These are phyloP conservation scores for Trichoderma simmonsii DNA, from an alignment of 2,329 filamentous ascomycete species.

Conservation along the genomic window DNA sequence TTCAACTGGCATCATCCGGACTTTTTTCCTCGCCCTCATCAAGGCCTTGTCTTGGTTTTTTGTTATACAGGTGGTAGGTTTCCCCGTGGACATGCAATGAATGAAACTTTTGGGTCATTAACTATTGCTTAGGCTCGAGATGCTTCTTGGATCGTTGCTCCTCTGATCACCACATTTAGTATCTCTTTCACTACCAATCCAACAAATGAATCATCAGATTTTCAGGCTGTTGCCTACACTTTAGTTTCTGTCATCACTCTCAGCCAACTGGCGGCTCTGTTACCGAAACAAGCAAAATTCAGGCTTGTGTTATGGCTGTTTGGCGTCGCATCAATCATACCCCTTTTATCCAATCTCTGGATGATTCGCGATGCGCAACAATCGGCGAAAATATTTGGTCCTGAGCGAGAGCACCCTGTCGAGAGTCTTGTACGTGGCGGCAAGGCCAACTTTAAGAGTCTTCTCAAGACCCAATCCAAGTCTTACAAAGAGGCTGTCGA, in stretches of 20 bases:
- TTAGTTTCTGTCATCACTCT: constrained; percentile 32
- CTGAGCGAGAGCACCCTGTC: constrained; percentile 33
- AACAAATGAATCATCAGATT: constrained; percentile 27
- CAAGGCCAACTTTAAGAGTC: constrained; percentile 28
- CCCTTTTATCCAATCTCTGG: constrained; percentile 30
- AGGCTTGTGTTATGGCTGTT: constrained; percentile 32
- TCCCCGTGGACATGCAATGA: neutral
- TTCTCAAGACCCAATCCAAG: constrained; percentile 38
- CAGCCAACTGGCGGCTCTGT: constrained; percentile 29
- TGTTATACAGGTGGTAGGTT: constrained; percentile 31
- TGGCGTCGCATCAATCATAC: constrained; percentile 29
- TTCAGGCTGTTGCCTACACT: constrained; percentile 28
- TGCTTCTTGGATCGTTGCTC: constrained; percentile 32
- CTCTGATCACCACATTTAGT: constrained; percentile 32
- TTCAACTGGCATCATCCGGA: constrained; percentile 15
- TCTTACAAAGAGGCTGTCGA: constrained; percentile 36
- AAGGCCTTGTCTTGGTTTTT: constrained; percentile 39
- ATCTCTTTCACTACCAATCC: constrained; percentile 31
- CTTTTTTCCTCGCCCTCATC: constrained; percentile 25
- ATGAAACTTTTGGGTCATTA: fast-evolving
- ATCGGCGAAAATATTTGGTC: constrained; percentile 15
- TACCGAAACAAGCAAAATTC: constrained; percentile 32
- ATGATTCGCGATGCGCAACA: constrained; percentile 24
- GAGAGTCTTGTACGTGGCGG: constrained; percentile 32
- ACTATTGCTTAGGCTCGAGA: constrained; percentile 27